Conservation (phyloP, 495 filamentous ascomycete species). For the Niebla homalea region DNA sequence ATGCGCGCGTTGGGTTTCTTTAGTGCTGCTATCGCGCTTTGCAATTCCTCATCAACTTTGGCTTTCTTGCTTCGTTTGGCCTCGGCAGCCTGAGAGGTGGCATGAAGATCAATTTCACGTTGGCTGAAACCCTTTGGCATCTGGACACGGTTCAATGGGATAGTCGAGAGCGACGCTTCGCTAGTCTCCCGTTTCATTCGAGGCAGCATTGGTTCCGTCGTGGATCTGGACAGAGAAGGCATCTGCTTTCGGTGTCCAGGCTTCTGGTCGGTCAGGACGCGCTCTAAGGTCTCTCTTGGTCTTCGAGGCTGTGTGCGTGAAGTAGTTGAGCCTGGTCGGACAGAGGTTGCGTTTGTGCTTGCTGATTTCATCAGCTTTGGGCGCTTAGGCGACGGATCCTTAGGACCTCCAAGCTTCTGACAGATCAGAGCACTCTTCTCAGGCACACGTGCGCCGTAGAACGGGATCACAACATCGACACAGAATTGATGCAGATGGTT, state of each 20-base stretch:
- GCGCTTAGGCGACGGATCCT: conserved; percentile 48
- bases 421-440: conserved; percentile 67
- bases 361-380: conserved; percentile 31
- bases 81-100: conserved; percentile 42
- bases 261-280: conserved; percentile 59
- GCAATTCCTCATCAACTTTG: conserved; percentile 50
- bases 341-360: conserved; percentile 9
- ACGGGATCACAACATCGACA: conserved; percentile 83
- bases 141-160: conserved; percentile 39
- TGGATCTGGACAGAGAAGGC: conserved; percentile 54
- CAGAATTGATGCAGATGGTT: conserved; percentile 66
- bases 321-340: conserved; percentile 41
- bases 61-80: conserved; percentile 62
- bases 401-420: conserved; percentile 72
- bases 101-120: conserved; percentile 55
- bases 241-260: conserved; percentile 32
- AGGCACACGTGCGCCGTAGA: conserved; percentile 70
- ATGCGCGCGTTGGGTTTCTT: conserved; percentile 78
- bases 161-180: conserved; percentile 40
- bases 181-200: conserved; percentile 52
- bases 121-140: conserved; percentile 47
- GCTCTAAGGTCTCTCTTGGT: conserved; percentile 48
- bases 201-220: conserved; percentile 44
- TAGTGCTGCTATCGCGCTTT: conserved; percentile 67
- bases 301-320: conserved; percentile 39